These are phyloP conservation scores for Candida pseudofarinosa DNA, from an alignment of 805 yeast genomes.

Conservation along the genomic window DNA sequence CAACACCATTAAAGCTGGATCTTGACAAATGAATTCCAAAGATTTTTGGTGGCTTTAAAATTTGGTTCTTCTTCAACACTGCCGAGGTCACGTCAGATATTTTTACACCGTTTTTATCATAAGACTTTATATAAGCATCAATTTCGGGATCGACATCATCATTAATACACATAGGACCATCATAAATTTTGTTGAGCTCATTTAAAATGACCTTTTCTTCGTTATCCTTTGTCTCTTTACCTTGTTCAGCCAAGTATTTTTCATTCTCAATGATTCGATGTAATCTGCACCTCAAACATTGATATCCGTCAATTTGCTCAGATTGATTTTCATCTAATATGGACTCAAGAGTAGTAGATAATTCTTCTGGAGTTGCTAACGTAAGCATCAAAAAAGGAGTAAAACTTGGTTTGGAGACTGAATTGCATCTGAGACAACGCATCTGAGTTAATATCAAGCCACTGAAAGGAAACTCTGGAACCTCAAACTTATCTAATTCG, in stretches of 20 bases:
- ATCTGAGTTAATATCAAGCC: conserved; percentile 66
- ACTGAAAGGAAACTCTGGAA: conserved; percentile 70
- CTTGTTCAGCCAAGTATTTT: conserved; percentile 16
- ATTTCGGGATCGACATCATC: conserved; percentile 57
- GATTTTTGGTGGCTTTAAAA: conserved; percentile 64
- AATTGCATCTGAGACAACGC: conserved; percentile 64
- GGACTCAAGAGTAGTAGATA: conserved; percentile 43
- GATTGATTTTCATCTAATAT: conserved; percentile 54
- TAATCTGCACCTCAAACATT: conserved; percentile 70
- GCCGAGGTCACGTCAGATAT: conserved; percentile 52
- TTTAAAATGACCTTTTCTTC: conserved; percentile 21
- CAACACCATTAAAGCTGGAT: conserved; percentile 68
- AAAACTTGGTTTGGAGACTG: conserved; percentile 53
- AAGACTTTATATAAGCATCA: conserved; percentile 44
- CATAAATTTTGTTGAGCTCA: conserved; percentile 31
- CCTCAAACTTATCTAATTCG: conserved; percentile 12
- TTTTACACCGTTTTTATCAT: conserved; percentile 41
- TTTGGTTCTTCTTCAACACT: conserved; percentile 60
- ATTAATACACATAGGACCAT: conserved; percentile 47
- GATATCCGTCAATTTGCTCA: conserved; percentile 74
- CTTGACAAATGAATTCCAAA: conserved; percentile 82
- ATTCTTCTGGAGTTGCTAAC: conserved; percentile 63
- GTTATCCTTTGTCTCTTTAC: conserved; percentile 19
- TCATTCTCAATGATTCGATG: conserved; percentile 28
- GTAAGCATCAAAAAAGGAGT: conserved; percentile 70